These are phyloP conservation scores for Mollisiaceae sp. DNA, from an alignment of 2,329 filamentous ascomycete genomes.

Conservation along the genomic window DNA sequence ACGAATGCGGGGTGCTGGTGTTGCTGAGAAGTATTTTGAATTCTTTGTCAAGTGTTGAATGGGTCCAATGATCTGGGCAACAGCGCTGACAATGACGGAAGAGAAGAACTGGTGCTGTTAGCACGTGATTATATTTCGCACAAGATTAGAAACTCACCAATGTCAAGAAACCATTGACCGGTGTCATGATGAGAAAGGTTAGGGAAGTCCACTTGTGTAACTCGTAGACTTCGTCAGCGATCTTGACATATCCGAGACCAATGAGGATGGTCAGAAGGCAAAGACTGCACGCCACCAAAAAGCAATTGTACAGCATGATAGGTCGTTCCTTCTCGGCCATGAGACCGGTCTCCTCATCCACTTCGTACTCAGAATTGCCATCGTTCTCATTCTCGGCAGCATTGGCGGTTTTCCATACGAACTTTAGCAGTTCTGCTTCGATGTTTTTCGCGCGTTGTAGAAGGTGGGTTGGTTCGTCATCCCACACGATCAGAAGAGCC, in stretches of 20 bases:
- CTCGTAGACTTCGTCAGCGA: conserved; percentile 15
- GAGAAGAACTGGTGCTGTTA: conserved; percentile 21
- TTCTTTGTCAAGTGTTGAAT: conserved; percentile 23
- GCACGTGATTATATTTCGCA: not conserved
- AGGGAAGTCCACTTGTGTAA: conserved; percentile 12
- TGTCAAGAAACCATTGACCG: conserved; percentile 16
- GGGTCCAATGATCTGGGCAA: conserved; percentile 22
- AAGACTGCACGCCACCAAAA: conserved; percentile 18
- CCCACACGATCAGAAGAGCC: conserved; percentile 17
- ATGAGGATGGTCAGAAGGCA: conserved; percentile 14
- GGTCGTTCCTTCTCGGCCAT: conserved; percentile 18
- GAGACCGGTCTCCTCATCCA: conserved; percentile 20
- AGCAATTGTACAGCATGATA: conserved; percentile 17
- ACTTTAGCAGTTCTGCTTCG: conserved; percentile 19
- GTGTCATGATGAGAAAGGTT: conserved; percentile 15
- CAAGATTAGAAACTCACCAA: conserved; percentile 8
- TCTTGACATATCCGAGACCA: conserved; percentile 16
- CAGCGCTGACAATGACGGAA: conserved; percentile 9
- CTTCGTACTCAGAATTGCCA: conserved; percentile 11
- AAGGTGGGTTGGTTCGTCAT: conserved; percentile 19
- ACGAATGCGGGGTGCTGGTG: conserved; percentile 14
- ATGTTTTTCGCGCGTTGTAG: conserved; percentile 19
- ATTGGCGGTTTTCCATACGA: conserved; percentile 21
- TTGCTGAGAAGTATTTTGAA: conserved; percentile 24
- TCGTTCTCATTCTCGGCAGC: conserved; percentile 8